Conservation (phyloP, 2,329 filamentous ascomycete species). For the Colletotrichum costaricense region DNA sequence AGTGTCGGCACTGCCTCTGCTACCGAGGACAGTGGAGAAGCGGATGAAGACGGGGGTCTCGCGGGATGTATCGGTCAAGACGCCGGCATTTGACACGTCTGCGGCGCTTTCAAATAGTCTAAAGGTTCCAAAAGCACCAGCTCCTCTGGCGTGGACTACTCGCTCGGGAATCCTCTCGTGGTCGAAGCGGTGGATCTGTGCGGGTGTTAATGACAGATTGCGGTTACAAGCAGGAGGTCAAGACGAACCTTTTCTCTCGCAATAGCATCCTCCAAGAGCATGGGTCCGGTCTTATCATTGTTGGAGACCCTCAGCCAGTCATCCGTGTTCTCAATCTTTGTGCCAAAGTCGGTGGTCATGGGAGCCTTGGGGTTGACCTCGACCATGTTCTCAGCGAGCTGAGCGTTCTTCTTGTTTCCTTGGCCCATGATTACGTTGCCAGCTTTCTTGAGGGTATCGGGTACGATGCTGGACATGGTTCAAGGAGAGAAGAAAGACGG, state of each 20-base stretch:
- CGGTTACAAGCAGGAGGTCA: fast-evolving
- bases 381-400: conserved; percentile 69
- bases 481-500: background rate
- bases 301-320: conserved; percentile 78
- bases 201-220: conserved; percentile 21
- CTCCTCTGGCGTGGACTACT: conserved; percentile 71
- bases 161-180: conserved; percentile 71
- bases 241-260: conserved; percentile 74
- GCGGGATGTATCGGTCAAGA: conserved; percentile 75
- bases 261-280: conserved; percentile 78
- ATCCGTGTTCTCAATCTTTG: conserved; percentile 79
- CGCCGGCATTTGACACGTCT: conserved; percentile 71
- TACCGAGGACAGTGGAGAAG: conserved; percentile 83
- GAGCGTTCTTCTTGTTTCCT: conserved; percentile 65
- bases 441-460: conserved; percentile 50
- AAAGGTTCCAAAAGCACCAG: conserved; percentile 65
- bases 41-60: conserved; percentile 77
- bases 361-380: conserved; percentile 67
- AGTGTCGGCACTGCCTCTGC: conserved; percentile 81
- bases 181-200: conserved; percentile 79
- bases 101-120: conserved; percentile 63
- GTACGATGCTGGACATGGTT: conserved; percentile 39
- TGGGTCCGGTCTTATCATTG: conserved; percentile 73
- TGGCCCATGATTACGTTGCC: conserved; percentile 55
- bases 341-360: conserved; percentile 82